phyloP scores from a whole-genome alignment of 2,329 filamentous ascomycete genomes.

The Trichothecium sympodiale region DNA sequence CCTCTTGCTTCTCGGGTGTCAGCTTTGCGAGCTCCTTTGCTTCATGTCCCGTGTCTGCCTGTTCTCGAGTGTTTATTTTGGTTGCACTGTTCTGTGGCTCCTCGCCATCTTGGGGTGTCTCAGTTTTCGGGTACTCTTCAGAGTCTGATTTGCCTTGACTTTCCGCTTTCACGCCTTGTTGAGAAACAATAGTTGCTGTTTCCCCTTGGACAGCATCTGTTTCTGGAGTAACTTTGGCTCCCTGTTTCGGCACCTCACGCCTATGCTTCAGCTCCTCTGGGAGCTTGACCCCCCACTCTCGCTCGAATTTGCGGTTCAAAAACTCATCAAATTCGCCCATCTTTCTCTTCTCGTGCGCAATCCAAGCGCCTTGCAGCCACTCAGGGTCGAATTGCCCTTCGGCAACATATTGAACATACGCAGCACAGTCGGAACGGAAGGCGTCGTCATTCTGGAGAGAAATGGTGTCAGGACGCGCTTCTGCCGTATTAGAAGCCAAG shows the following conservation, averaged over 20 bases:
- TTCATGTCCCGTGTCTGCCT: too few relatives aligned
- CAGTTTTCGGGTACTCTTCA: too few relatives aligned
- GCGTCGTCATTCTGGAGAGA: conserved; percentile 34
- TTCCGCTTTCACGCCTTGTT: too few relatives aligned
- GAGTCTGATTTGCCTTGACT: too few relatives aligned
- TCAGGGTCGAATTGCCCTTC: conserved; percentile 38
- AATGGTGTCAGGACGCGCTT: conserved; percentile 28
- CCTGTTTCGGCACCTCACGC: background rate
- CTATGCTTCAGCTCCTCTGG: conserved; percentile 19
- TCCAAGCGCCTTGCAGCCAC: conserved; percentile 42
- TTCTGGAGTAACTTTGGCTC: too few relatives aligned
- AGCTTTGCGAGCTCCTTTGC: too few relatives aligned
- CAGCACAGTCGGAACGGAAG: conserved; percentile 34
- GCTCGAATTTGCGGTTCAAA: conserved; percentile 30
- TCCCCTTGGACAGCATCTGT: too few relatives aligned
- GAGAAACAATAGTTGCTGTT: too few relatives aligned
- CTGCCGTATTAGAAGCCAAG: conserved; percentile 19
- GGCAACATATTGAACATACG: conserved; percentile 32
- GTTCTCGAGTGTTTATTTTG: too few relatives aligned
- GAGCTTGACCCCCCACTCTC: conserved; percentile 34
- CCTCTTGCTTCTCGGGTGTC: too few relatives aligned
- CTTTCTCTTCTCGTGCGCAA: conserved; percentile 35
- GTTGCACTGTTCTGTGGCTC: too few relatives aligned
- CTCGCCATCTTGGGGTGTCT: too few relatives aligned
- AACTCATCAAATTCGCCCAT: conserved; percentile 39